A percentile compares a stretch with the other conserved stretches of the same genome.
These are phyloP conservation scores for Hyphodiscus sp. DNA, from an alignment of 2,329 filamentous ascomycete species.

Conservation along the genomic window DNA sequence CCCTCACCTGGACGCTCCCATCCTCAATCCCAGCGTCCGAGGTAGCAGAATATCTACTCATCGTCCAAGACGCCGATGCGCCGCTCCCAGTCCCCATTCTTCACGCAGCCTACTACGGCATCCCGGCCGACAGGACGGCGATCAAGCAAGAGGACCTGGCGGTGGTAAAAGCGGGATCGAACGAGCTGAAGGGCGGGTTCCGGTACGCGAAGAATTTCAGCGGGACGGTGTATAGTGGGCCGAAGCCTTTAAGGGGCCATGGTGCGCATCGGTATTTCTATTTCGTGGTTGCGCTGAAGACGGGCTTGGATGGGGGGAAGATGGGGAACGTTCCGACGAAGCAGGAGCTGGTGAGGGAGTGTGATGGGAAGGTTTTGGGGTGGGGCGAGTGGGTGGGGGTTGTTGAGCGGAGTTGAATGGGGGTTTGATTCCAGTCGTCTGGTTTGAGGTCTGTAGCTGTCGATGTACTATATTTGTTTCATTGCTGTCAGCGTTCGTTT, in stretches of 20 bases:
- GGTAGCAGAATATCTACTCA: conserved; percentile 17
- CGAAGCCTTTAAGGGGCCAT: conserved; percentile 28
- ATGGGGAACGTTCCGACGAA: not conserved
- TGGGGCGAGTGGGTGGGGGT: not conserved
- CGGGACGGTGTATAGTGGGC: conserved; percentile 23
- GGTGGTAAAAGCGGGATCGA: not conserved
- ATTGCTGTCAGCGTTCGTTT: too few relatives aligned
- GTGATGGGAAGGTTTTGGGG: conserved; percentile 1
- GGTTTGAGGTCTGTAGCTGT: too few relatives aligned
- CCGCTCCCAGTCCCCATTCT: conserved; percentile 25
- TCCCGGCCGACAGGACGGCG: conserved; percentile 20
- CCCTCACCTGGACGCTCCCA: conserved; percentile 8
- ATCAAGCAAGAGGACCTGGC: conserved; percentile 11
- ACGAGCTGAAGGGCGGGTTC: conserved; percentile 24
- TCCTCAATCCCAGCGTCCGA: not conserved
- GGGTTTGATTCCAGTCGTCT: not conserved
- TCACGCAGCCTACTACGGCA: conserved; percentile 29
- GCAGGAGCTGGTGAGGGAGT: not conserved
- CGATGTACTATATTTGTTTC: too few relatives aligned
- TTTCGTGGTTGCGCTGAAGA: not conserved
- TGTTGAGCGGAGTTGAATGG: not conserved
- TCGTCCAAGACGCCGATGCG: conserved; percentile 29
- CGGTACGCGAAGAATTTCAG: conserved; percentile 25
- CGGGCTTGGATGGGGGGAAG: not conserved
- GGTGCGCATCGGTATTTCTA: conserved; percentile 21